Conservation (phyloP, 768 basidiomycete species). For the Russula olivacea region DNA sequence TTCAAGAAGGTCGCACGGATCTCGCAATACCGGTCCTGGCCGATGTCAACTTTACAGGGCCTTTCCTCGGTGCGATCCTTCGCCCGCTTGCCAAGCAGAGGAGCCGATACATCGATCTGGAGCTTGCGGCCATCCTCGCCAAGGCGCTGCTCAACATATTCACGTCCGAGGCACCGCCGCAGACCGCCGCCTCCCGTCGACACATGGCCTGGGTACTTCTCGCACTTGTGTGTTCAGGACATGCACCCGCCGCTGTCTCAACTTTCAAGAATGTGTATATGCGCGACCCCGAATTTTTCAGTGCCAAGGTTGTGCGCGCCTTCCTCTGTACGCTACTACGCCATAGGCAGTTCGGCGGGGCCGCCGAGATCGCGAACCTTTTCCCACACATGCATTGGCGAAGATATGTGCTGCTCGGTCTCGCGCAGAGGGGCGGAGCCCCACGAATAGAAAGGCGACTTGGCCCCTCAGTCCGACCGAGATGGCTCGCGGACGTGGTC, state of each 20-base stretch:
- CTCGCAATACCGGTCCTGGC: constrained; percentile 18
- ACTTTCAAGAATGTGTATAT: constrained; percentile 39
- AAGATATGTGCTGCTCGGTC: constrained; percentile 29
- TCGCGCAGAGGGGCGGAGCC: constrained; percentile 4
- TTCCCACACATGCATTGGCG: constrained; percentile 30
- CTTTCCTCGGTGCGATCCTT: constrained; percentile 31
- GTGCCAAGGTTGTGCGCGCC: constrained; percentile 32
- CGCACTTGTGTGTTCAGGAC: constrained; percentile 36
- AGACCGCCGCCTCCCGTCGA: constrained; percentile 35
- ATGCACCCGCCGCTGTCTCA: constrained; percentile 34
- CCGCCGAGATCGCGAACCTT: constrained; percentile 28
- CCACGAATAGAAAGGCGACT: neutral
- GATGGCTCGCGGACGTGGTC: constrained; percentile 9
- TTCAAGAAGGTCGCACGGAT: constrained; percentile 21
- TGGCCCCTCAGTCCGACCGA: neutral
- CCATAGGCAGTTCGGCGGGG: constrained; percentile 37
- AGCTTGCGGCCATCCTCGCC: constrained; percentile 19
- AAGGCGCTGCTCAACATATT: constrained; percentile 36
- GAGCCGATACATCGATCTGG: constrained; percentile 13
- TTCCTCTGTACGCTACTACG: constrained; percentile 38
- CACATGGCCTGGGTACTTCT: constrained; percentile 37
- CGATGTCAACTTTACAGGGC: constrained; percentile 8
- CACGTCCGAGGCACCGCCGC: constrained; percentile 31
- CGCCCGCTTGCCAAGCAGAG: constrained; percentile 23
- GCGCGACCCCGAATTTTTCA: constrained; percentile 38